These are phyloP conservation scores for Spathaspora gorwiae DNA, from an alignment of 805 yeast species.

Conservation along the genomic window DNA sequence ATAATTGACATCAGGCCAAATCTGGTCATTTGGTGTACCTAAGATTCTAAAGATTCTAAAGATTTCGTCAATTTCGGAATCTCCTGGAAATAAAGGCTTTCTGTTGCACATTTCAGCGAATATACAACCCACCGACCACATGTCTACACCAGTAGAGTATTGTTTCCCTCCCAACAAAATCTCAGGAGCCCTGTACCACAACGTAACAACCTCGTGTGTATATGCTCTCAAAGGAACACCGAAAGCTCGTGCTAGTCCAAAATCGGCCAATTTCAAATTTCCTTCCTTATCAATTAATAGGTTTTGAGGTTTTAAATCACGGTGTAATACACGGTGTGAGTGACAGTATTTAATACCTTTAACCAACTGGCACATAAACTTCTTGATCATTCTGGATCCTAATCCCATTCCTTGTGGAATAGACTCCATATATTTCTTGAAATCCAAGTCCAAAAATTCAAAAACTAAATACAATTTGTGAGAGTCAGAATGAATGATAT, in stretches of 20 bases:
- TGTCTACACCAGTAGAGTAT: slow-evolving; percentile 95
- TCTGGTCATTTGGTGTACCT: slow-evolving; percentile 91
- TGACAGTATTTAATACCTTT: slow-evolving; percentile 93
- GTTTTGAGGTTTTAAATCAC: slow-evolving; percentile 96
- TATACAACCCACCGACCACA: slow-evolving; percentile 98
- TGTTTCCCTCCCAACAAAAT: slow-evolving; percentile 93
- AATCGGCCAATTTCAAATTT: slow-evolving; percentile 71
- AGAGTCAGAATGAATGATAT: slow-evolving; percentile 91
- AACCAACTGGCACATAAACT: slow-evolving; percentile 87
- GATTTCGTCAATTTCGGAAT: slow-evolving; percentile 95
- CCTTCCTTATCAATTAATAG: slow-evolving; percentile 93
- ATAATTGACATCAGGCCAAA: slow-evolving; percentile 91
- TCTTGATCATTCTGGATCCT: slow-evolving; percentile 85
- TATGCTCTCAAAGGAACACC: slow-evolving; percentile 96
- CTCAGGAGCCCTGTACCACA: slow-evolving; percentile 98
- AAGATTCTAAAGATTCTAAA: slow-evolving; percentile 86
- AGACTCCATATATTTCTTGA: slow-evolving; percentile 94
- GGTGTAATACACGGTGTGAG: slow-evolving; percentile 87
- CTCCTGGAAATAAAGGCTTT: slow-evolving; percentile 94
- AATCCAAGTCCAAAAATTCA: slow-evolving; percentile 89
- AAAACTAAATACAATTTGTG: slow-evolving; percentile 90
- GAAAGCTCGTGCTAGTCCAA: slow-evolving; percentile 94
- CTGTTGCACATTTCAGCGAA: slow-evolving; percentile 97
- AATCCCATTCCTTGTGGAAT: slow-evolving; percentile 87
- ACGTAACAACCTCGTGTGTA: slow-evolving; percentile 95